phyloP scores from a whole-genome alignment of 75 land plant species.

The Cunninghamia lanceolata region DNA sequence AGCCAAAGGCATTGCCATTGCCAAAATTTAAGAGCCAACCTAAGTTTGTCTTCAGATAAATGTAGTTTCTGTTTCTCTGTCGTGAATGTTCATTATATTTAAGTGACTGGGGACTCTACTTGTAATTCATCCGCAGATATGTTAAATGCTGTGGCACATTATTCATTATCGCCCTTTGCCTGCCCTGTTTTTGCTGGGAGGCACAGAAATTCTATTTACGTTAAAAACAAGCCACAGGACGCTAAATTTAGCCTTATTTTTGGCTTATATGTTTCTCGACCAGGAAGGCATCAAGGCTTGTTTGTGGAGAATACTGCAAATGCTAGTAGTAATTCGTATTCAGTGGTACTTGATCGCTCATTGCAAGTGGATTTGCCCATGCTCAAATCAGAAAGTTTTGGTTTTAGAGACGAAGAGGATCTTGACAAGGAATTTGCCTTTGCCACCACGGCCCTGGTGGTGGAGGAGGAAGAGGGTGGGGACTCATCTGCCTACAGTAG shows the following conservation, averaged over 20 bases:
- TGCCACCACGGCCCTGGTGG: not conserved
- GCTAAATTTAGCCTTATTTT: not conserved
- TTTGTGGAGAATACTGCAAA: not conserved
- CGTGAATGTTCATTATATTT: too few relatives aligned
- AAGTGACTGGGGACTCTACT: too few relatives aligned
- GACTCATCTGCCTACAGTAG: not conserved
- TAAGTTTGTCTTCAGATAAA: too few relatives aligned
- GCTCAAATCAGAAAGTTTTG: not conserved
- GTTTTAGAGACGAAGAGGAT: not conserved
- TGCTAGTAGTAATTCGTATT: not conserved
- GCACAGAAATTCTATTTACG: slow-evolving; percentile 1
- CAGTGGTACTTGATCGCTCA: not conserved
- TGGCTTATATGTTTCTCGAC: not conserved
- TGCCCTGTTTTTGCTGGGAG: not conserved
- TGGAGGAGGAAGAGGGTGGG: not conserved
- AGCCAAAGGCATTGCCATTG: too few relatives aligned
- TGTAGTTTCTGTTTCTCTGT: too few relatives aligned
- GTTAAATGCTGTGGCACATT: not conserved
- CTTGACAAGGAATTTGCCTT: not conserved
- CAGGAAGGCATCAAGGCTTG: not conserved
- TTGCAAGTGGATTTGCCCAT: not conserved
- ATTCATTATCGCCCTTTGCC: not conserved
- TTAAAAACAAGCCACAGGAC: not conserved
- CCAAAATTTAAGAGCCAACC: too few relatives aligned
- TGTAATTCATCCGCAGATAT: not conserved